Conservation (phyloP, 768 basidiomycete species). For the Termitomyces eurrhizus region DNA sequence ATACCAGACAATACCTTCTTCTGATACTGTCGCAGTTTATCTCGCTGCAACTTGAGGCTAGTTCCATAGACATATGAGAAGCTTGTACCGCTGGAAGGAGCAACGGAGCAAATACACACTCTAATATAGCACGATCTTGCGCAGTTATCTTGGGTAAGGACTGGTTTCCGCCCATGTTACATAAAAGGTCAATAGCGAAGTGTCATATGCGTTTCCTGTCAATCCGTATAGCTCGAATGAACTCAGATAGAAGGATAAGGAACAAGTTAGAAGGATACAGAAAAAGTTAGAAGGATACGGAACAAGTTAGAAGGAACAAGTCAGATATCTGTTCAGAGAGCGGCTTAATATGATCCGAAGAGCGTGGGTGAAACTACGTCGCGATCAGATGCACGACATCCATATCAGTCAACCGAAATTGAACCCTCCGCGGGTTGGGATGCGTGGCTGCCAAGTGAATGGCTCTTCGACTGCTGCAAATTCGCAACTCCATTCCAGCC, state of each 20-base stretch:
- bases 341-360: background rate
- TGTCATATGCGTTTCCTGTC: conserved; percentile 1
- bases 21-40: conserved; percentile 95
- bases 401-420: background rate
- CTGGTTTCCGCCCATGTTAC: conserved; percentile 63
- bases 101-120: conserved; percentile 52
- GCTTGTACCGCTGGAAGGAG: conserved; percentile 10
- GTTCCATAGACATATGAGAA: conserved; percentile 5
- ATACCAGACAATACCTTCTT: conserved; percentile 56
- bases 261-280: background rate
- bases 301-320: background rate
- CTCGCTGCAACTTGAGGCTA: conserved; percentile 93
- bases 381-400: conserved; percentile 1
- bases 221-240: background rate
- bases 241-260: background rate
- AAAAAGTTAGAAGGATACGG: too few species aligned
- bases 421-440: conserved; percentile 13
- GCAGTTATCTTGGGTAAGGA: conserved; percentile 85
- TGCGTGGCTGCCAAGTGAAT: conserved; percentile 21
- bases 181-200: background rate
- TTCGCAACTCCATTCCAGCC: conserved; percentile 12
- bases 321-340: background rate
- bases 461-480: conserved; percentile 23
- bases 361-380: background rate
- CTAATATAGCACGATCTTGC: conserved; percentile 93